Evolutionary conservation across 225 moss, liverwort and hornwort species (phyloP).

Genomic region (Anthoceros angustus): DNA sequence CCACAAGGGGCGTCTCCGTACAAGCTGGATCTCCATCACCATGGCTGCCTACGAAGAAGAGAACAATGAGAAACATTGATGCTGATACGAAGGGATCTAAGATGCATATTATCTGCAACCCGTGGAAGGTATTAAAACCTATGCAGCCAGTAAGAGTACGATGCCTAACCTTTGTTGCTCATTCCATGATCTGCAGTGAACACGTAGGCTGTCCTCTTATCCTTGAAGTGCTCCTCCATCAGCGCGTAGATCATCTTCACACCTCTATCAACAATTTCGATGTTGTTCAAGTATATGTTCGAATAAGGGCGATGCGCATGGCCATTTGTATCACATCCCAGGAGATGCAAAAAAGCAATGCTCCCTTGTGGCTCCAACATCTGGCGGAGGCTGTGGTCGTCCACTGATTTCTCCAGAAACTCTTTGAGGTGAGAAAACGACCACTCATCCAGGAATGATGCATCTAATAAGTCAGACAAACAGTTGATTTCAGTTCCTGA

Average conservation of each 20-base stretch:
- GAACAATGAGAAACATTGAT: not conserved
- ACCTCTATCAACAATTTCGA: constrained; percentile 70
- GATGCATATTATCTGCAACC: too few species aligned
- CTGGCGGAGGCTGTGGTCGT: constrained; percentile 29
- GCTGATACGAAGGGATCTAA: too few species aligned
- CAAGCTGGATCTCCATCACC: constrained; percentile 96
- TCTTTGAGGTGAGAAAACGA: constrained; percentile 62
- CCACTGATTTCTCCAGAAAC: constrained; percentile 46
- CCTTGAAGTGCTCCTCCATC: constrained; percentile 70
- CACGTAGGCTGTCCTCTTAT: constrained; percentile 66
- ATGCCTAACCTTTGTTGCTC: constrained; percentile 82
- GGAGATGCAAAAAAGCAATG: constrained; percentile 70
- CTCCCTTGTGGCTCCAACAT: constrained; percentile 48
- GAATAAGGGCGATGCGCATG: constrained; percentile 99
- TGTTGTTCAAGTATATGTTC: constrained; percentile 66
- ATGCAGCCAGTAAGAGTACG: not conserved
- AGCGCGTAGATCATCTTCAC: constrained; percentile 68
- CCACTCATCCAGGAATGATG: constrained; percentile 94
- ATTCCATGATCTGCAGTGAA: constrained; percentile 99
- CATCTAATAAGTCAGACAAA: constrained; percentile 36
- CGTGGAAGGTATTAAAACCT: not conserved
- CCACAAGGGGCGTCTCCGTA: constrained; percentile 89
- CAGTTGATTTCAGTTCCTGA: constrained; percentile 1
- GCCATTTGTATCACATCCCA: constrained; percentile 97
- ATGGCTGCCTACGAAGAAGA: constrained; percentile 58